Evolutionary conservation across 2,329 filamentous ascomycete species (phyloP).

Genomic region (Nothomitra cinnamomea): DNA sequence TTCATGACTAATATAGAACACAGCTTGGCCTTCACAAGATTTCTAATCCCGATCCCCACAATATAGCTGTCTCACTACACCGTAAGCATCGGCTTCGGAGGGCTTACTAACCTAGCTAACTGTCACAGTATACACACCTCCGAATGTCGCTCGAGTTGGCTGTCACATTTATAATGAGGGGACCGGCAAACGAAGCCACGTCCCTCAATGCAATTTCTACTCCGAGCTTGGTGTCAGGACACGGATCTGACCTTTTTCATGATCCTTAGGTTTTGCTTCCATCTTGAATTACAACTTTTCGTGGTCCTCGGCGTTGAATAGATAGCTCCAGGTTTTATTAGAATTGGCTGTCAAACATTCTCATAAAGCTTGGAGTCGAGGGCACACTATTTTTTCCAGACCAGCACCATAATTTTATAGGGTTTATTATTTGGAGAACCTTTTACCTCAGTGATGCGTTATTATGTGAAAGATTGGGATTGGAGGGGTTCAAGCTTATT

Average conservation of each 20-base stretch:
- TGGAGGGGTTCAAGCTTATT: too few relatives aligned
- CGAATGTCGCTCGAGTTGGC: slow-evolving; percentile 68
- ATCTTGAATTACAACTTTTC: neutral
- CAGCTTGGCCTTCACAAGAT: slow-evolving; percentile 72
- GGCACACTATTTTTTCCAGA: too few relatives aligned
- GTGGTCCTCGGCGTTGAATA: neutral
- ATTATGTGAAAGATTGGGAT: too few relatives aligned
- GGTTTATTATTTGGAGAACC: too few relatives aligned
- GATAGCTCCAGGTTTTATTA: too few relatives aligned
- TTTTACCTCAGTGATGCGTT: too few relatives aligned
- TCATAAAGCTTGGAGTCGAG: too few relatives aligned
- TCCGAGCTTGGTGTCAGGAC: slow-evolving; percentile 32
- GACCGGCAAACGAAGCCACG: slow-evolving; percentile 57
- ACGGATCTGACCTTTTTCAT: neutral
- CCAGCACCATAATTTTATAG: too few relatives aligned
- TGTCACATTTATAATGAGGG: slow-evolving; percentile 66
- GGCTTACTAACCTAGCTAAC: slow-evolving; percentile 1
- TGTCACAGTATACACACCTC: slow-evolving; percentile 56
- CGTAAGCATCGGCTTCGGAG: slow-evolving; percentile 25
- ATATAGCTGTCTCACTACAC: slow-evolving; percentile 74
- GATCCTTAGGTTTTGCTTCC: neutral
- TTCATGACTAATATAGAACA: neutral
- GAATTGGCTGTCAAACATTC: too few relatives aligned
- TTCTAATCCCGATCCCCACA: slow-evolving; percentile 50
- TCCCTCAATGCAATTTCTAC: slow-evolving; percentile 55